Percentiles rank a stretch among this genome's conserved stretches.
phyloP scores from a whole-genome alignment of 805 yeast genomes.

The Suhomyces prunicola region DNA sequence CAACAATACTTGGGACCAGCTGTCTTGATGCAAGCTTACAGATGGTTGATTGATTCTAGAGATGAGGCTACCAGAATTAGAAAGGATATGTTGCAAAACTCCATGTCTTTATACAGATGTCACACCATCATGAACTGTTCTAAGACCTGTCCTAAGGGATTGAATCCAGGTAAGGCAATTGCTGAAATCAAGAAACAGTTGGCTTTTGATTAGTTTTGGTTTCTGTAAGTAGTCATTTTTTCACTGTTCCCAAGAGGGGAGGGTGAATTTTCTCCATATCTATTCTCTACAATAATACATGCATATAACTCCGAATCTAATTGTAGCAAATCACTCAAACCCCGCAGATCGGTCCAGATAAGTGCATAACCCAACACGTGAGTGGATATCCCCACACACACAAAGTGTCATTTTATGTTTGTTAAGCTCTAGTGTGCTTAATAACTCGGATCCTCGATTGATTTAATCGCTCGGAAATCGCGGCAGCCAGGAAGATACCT shows the following conservation, averaged over 20 bases:
- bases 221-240: neutral
- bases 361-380: neutral
- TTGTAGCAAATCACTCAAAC: neutral
- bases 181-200: slow-evolving; percentile 94
- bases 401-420: neutral
- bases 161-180: slow-evolving; percentile 96
- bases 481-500: neutral
- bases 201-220: slow-evolving; percentile 56
- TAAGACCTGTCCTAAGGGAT: slow-evolving; percentile 96
- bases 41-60: slow-evolving; percentile 98
- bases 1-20: slow-evolving; percentile 99
- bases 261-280: neutral
- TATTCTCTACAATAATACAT: neutral
- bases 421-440: neutral
- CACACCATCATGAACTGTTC: slow-evolving; percentile 99
- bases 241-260: neutral
- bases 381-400: neutral
- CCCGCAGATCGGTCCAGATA: neutral
- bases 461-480: neutral
- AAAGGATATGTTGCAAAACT: slow-evolving; percentile 88
- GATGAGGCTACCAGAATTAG: slow-evolving; percentile 83
- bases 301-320: neutral
- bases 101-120: slow-evolving; percentile 97
- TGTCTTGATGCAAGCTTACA: slow-evolving; percentile 96
- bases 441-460: neutral